Evolutionary conservation across 75 land plant genomes (phyloP).

Genomic region (Azolla pinnata): DNA sequence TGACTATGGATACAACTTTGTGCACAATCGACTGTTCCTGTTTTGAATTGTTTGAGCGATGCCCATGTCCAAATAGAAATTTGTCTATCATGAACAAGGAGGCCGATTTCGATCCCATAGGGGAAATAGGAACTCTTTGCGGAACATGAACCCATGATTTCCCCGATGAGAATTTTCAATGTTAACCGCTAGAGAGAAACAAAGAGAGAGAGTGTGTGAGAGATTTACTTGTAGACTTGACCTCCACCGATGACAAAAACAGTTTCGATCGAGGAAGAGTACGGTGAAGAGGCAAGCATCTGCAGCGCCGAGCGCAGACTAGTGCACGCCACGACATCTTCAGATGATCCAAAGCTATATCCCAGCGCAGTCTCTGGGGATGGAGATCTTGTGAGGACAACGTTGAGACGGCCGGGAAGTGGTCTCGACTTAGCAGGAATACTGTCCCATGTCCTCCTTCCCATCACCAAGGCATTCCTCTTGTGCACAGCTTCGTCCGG

Average conservation of each 20-base stretch:
- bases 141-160: too few species aligned
- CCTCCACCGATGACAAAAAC: constrained; percentile 96
- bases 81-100: too few species aligned
- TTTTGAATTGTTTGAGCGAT: too few species aligned
- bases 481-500: too few species aligned
- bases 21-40: too few species aligned
- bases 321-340: constrained; percentile 54
- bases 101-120: too few species aligned
- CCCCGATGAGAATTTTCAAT: too few species aligned
- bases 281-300: constrained; percentile 63
- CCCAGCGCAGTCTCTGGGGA: constrained; percentile 26
- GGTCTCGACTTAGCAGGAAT: constrained; percentile 66
- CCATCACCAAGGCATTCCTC: constrained; percentile 93
- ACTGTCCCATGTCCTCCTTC: constrained; percentile 85
- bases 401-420: constrained; percentile 82
- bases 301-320: constrained; percentile 62
- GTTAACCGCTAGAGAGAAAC: too few species aligned
- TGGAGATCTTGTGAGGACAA: constrained; percentile 70
- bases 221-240: constrained; percentile 53
- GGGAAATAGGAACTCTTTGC: too few species aligned
- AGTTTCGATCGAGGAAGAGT: constrained; percentile 48
- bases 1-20: too few species aligned
- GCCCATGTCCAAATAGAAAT: too few species aligned
- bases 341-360: constrained; percentile 2
- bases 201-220: not conserved